Evolutionary conservation across 805 yeast genomes (phyloP).

Genomic region (Yamadazyma nakazawae): DNA sequence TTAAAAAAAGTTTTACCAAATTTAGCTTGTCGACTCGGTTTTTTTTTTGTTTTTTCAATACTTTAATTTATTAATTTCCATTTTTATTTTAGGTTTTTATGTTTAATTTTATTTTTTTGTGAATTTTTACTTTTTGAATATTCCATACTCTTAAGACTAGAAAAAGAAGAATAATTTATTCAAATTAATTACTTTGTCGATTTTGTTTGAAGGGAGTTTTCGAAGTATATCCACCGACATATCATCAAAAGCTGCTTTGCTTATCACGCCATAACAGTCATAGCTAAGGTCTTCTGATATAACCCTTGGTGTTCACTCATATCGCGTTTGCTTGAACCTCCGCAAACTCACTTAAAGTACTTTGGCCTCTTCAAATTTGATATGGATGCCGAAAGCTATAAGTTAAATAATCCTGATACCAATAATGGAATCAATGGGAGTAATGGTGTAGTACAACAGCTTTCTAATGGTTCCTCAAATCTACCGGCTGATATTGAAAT

Average conservation of each 20-base stretch:
- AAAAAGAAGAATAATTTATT: not conserved
- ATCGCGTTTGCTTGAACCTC: constrained; percentile 1
- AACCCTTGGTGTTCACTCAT: not conserved
- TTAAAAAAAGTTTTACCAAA: not conserved
- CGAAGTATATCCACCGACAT: not conserved
- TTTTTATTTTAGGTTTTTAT: not conserved
- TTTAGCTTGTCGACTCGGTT: not conserved
- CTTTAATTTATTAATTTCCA: not conserved
- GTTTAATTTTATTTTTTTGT: not conserved
- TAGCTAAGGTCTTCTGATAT: not conserved
- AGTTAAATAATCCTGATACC: not conserved
- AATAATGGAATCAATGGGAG: not conserved
- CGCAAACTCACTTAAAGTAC: not conserved
- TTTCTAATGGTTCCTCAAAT: not conserved
- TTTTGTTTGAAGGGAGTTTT: not conserved
- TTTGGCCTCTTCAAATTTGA: not conserved
- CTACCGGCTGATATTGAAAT: not conserved
- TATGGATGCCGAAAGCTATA: constrained; percentile 2
- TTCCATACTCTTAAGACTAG: constrained; percentile 3
- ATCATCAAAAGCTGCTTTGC: not conserved
- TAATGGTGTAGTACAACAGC: not conserved
- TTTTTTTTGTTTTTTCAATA: not conserved
- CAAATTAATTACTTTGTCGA: constrained; percentile 1
- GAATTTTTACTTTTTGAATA: not conserved
- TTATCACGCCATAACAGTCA: not conserved